Evolutionary conservation across 257 asterid genomes (phyloP).

Genomic region (Lithospermum erythrorhizon): DNA sequence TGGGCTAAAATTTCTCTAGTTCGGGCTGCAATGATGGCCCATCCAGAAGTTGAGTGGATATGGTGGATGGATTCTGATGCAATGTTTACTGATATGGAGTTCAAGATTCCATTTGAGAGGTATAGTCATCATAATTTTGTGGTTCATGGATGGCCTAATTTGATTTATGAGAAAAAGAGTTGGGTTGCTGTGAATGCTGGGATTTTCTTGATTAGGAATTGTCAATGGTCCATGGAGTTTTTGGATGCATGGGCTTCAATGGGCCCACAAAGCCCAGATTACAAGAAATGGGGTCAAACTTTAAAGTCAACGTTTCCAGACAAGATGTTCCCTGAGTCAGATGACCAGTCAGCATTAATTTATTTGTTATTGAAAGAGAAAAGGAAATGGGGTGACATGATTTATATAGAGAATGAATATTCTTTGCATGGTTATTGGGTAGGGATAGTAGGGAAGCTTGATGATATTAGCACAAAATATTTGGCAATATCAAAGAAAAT

Average conservation of each 20-base stretch:
- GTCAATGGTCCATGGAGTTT: slow-evolving; percentile 80
- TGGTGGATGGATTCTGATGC: slow-evolving; percentile 84
- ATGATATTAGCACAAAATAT: slow-evolving; percentile 19
- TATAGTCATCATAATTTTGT: slow-evolving; percentile 48
- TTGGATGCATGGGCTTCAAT: slow-evolving; percentile 61
- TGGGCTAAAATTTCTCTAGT: slow-evolving; percentile 66
- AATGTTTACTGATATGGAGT: slow-evolving; percentile 73
- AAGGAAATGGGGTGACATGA: slow-evolving; percentile 47
- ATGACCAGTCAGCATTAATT: slow-evolving; percentile 69
- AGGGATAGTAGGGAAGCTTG: slow-evolving; percentile 36
- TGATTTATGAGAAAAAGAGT: slow-evolving; percentile 48
- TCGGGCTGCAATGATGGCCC: slow-evolving; percentile 73
- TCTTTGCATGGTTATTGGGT: slow-evolving; percentile 69
- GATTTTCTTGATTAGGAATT: slow-evolving; percentile 52
- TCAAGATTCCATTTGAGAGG: slow-evolving; percentile 49
- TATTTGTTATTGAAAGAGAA: slow-evolving; percentile 47
- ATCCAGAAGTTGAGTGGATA: slow-evolving; percentile 69
- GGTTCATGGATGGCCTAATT: slow-evolving; percentile 64
- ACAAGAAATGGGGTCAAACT: slow-evolving; percentile 39
- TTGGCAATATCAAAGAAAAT: slow-evolving; percentile 19
- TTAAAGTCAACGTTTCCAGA: slow-evolving; percentile 42
- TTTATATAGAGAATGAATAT: slow-evolving; percentile 64
- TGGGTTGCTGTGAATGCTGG: slow-evolving; percentile 79
- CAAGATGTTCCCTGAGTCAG: slow-evolving; percentile 46
- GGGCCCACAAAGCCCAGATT: slow-evolving; percentile 69